These are phyloP conservation scores for Saccharomyces uvarum DNA, from an alignment of 1,139 yeast genomes.

Conservation along the genomic window DNA sequence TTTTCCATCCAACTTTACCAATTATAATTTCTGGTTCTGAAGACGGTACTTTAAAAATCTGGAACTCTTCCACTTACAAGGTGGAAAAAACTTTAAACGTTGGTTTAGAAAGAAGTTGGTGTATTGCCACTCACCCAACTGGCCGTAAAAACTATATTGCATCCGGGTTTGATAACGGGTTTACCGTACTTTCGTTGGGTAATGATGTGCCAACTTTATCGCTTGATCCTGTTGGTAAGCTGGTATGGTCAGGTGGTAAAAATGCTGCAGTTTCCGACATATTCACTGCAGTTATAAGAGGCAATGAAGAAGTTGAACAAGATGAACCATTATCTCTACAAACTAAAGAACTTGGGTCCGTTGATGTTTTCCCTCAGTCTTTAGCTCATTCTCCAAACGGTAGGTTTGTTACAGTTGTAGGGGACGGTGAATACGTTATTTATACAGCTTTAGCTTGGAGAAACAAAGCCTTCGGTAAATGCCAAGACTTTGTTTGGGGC, in stretches of 20 bases:
- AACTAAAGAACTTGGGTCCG: constrained; percentile 83
- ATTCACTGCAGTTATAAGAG: constrained; percentile 72
- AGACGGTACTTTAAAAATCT: constrained; percentile 70
- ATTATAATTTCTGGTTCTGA: constrained; percentile 77
- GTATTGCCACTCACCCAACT: constrained; percentile 71
- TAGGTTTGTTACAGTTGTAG: constrained; percentile 91
- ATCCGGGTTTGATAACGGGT: constrained; percentile 92
- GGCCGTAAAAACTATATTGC: constrained; percentile 58
- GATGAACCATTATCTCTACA: constrained; percentile 72
- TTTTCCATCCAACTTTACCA: constrained; percentile 94
- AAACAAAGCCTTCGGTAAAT: constrained; percentile 86
- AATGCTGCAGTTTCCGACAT: constrained; percentile 65
- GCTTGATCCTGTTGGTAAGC: constrained; percentile 86
- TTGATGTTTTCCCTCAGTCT: constrained; percentile 85
- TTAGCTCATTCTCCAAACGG: constrained; percentile 94
- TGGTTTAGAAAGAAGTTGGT: constrained; percentile 95
- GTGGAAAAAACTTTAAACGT: constrained; percentile 85
- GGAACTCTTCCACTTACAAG: constrained; percentile 75
- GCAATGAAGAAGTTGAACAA: constrained; percentile 60
- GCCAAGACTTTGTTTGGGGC: constrained; percentile 90
- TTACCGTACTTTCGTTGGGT: constrained; percentile 78
- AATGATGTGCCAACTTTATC: constrained; percentile 91
- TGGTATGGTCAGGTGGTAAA: constrained; percentile 69
- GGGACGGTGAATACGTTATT: constrained; percentile 95
- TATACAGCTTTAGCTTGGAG: constrained; percentile 98